Percentiles rank a stretch among this genome's conserved stretches.
Evolutionary conservation across 345 rosid species (phyloP).

Genomic region (Garcia nutans): DNA sequence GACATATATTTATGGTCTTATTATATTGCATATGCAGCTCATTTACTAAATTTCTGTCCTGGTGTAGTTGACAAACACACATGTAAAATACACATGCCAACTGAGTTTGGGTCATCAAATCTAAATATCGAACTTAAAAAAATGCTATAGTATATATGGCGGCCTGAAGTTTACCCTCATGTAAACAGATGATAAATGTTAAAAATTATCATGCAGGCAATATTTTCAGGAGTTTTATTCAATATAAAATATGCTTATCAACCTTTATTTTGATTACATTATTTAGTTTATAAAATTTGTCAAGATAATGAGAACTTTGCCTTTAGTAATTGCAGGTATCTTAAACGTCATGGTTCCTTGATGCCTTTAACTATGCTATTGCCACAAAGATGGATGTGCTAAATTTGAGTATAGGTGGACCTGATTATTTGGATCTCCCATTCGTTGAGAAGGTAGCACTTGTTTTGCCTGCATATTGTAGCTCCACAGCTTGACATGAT

Average conservation of each 20-base stretch:
- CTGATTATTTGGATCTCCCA: conserved; percentile 97
- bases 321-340: conserved; percentile 99
- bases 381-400: conserved; percentile 92
- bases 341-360: conserved; percentile 99
- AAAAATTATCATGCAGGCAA: not conserved
- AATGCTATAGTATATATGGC: not conserved
- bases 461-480: conserved; percentile 15
- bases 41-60: not conserved
- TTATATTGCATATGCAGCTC: not conserved
- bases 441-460: conserved; percentile 86
- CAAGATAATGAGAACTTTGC: conserved; percentile 69
- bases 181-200: not conserved
- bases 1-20: conserved; percentile 13
- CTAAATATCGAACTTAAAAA: no score
- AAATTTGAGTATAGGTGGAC: conserved; percentile 98
- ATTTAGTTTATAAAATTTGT: conserved; percentile 26
- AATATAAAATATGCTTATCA: not conserved
- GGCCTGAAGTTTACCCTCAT: conserved; percentile 1
- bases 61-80: not conserved
- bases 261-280: not conserved
- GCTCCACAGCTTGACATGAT: not conserved
- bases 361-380: conserved; percentile 95
- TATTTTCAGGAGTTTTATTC: not conserved
- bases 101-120: not conserved
- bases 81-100: not conserved